Evolutionary conservation across 495 filamentous ascomycete genomes (phyloP), one percentile per base, ranked within the genome.

Genomic region (Penicillium cosmopolitanum): DNA sequence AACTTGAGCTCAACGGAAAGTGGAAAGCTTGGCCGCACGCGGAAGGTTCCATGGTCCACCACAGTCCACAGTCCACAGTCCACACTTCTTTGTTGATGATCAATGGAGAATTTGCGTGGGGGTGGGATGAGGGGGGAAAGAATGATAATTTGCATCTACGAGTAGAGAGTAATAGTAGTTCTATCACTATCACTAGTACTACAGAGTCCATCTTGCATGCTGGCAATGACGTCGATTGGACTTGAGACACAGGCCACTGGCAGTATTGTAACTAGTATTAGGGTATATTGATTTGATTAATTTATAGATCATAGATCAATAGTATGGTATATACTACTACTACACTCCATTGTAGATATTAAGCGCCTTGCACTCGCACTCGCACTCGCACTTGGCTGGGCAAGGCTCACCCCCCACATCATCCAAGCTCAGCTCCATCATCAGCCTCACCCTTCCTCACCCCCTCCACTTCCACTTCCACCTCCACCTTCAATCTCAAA

Each of bases 401-500:
- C 36, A 38, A 38, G 36, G 36, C 36, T 38, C 15, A 38, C 15
- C 16, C 42, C 42, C 44, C 43, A 21, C 36, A 38, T 51, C 34
- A 19, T 44, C 28, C 40, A 48, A 48, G 46, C 46, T 51, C 40
- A 55, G 47, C 44, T 60, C 48, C 10, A 36, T 44, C 46, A 50
- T 50, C 52, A 48, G 46, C 46, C 28, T 56, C 40, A n/a, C 38
- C 56, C 57, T 53, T 42, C 42, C 25, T 36, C 21, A 53, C 31
- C 28, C 21, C 48, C 43, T 56, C 56, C 6, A 31, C 28, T 43
- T 56, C 56, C 55, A 16, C 43, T 43, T 56, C 56, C 55, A 16
- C 43, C 51, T 64, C 51, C 52, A 8, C 46, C 18, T 18, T 15
- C 21, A 34, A 28, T 44, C 50, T 12, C 43, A 33, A 35, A 36